These are phyloP conservation scores for Rhodamnia rubescens DNA, from an alignment of 345 rosid species.

Conservation along the genomic window DNA sequence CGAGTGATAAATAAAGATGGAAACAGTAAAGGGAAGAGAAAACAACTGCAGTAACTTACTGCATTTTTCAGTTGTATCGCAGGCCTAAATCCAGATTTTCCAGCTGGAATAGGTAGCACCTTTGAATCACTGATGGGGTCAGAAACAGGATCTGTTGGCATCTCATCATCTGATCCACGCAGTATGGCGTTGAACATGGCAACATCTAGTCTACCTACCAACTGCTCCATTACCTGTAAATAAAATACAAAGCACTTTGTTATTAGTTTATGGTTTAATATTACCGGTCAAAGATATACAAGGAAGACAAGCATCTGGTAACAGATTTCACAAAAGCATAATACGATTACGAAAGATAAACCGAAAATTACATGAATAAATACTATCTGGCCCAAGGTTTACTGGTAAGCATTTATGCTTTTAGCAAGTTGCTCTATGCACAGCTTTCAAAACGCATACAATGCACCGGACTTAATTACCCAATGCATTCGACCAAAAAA, in stretches of 20 bases:
- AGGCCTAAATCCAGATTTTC: conserved; percentile 79
- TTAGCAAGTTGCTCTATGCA: background rate
- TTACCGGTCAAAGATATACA: background rate
- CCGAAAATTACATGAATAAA: background rate
- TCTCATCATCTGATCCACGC: conserved; percentile 88
- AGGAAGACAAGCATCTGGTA: background rate
- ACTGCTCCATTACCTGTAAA: conserved; percentile 80
- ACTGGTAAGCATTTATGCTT: background rate
- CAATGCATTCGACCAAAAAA: too few relatives aligned
- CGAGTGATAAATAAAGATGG: background rate
- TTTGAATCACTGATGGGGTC: conserved; percentile 82
- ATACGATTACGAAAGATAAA: background rate
- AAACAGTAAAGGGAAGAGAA: background rate
- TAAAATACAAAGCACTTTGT: background rate
- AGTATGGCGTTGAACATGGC: conserved; percentile 98
- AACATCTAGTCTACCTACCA: conserved; percentile 77
- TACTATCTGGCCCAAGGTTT: background rate
- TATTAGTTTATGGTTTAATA: background rate
- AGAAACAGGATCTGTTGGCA: conserved; percentile 95
- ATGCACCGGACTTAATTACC: background rate
- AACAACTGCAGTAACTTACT: conserved; percentile 42
- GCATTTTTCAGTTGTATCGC: conserved; percentile 89
- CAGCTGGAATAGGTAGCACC: conserved; percentile 90
- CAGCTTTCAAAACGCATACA: background rate
- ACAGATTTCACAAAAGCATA: background rate